Percentiles rank a stretch among this genome's conserved stretches.
These are phyloP conservation scores for Mycena sanguinolenta DNA, from an alignment of 768 basidiomycete species.

Conservation along the genomic window DNA sequence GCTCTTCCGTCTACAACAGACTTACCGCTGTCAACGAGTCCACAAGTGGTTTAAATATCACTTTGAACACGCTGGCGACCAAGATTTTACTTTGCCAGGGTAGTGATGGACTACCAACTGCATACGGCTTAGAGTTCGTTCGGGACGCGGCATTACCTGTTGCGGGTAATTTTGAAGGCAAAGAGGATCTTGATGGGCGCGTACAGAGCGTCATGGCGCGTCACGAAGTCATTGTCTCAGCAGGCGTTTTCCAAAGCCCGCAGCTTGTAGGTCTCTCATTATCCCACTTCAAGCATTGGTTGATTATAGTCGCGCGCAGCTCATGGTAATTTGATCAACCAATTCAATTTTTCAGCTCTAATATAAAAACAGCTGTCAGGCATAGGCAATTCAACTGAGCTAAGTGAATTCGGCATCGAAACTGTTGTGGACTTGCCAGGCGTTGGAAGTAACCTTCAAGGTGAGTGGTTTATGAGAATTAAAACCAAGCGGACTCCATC, in stretches of 20 bases:
- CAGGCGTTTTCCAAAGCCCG: conserved; percentile 41
- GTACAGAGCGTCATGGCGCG: conserved; percentile 31
- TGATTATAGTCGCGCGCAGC: conserved; percentile 7
- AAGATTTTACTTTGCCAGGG: conserved; percentile 34
- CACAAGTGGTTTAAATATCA: conserved; percentile 27
- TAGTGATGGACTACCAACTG: conserved; percentile 29
- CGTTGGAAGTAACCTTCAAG: conserved; percentile 49
- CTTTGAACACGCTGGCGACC: conserved; percentile 32
- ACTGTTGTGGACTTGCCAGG: conserved; percentile 41
- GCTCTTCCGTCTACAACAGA: conserved; percentile 34
- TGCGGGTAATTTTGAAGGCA: conserved; percentile 37
- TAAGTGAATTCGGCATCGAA: conserved; percentile 40
- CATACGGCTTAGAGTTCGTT: conserved; percentile 39
- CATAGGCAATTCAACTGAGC: conserved; percentile 39
- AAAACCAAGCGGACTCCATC: neutral
- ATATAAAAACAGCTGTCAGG: conserved; percentile 40
- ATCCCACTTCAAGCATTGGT: neutral
- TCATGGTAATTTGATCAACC: conserved; percentile 23
- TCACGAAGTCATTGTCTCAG: conserved; percentile 39
- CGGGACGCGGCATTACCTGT: conserved; percentile 37
- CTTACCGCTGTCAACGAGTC: conserved; percentile 22
- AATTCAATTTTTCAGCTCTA: neutral
- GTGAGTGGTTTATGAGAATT: conserved; percentile 28
- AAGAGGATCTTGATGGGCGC: conserved; percentile 24
- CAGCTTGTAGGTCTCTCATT: conserved; percentile 32